Base-by-base conservation (phyloP, 352 stramenopile species). In the Phytopythium litorale region DNA sequence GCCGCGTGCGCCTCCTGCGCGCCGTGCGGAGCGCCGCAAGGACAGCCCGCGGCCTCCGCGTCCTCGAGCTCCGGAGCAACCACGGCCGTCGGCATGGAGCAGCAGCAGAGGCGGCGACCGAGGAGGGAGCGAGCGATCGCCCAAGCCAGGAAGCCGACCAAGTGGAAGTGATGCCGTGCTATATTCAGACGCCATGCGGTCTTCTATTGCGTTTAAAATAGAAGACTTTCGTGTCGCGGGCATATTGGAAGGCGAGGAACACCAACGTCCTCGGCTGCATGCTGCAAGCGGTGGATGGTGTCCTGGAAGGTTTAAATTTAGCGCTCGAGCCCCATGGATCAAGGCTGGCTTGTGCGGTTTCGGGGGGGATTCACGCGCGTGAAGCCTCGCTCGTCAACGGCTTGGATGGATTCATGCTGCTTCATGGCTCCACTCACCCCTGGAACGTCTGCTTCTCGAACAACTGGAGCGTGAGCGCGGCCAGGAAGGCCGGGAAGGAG, bases 371-470 rank as follows among this genome's bases (percentile, higher is more conserved):
- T 23, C 46, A 33, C 21, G 33, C 33, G 33, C 33, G 33, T 8
- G 2, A 40, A 11, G 8, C 9, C 28, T 32, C 7, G 28, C 28
- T 32, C 28, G 28, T 32, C 1, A 32, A 32, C 28, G 28, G 28
- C 3, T 28, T 1, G 18, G 21, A 18, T 53, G 46, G 15, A 46
- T 46, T 4, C 40, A 46, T 21, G 40, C 28, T 32, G 18, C 18
- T 46, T n/a, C 40, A 23, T 11, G 4, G 13, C 0, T 21, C 18
- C 1, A 4, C 11, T 60, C 54, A 60, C 0, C 84, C 81, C 56
- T 94, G 86, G 62, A 96, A 96, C 0, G 90, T 97, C 65, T 95
- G 84, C 64, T 93, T 93, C 71, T 96, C 88, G 58, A 97, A 97
- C 23, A 97, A 71, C 71, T 93, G 76, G 50, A 96, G 71, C 38